These are phyloP conservation scores for Fonsecaea nubica DNA, from an alignment of 2,329 filamentous ascomycete genomes.

Conservation along the genomic window DNA sequence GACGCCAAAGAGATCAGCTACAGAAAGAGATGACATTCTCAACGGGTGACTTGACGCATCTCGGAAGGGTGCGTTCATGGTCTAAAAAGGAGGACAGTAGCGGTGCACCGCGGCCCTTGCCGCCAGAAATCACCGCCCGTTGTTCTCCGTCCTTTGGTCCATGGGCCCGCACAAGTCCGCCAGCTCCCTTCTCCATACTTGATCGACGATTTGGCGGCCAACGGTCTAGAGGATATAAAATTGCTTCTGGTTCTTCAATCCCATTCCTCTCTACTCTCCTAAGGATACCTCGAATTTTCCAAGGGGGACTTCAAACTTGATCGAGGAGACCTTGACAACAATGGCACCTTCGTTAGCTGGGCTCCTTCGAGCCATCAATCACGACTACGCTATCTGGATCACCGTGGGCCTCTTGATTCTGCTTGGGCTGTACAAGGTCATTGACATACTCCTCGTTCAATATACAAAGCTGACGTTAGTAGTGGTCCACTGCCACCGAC, in stretches of 20 bases:
- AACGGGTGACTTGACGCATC: background rate
- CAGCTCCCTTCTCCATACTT: slow-evolving; percentile 21
- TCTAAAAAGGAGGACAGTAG: background rate
- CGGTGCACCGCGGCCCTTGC: slow-evolving; percentile 18
- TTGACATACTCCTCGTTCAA: background rate
- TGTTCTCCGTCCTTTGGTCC: slow-evolving; percentile 21
- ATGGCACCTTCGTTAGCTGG: slow-evolving; percentile 22
- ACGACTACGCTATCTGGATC: slow-evolving; percentile 30
- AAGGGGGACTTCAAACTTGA: background rate
- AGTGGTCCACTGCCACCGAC: slow-evolving; percentile 52
- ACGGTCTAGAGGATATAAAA: slow-evolving; percentile 16
- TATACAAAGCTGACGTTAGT: background rate
- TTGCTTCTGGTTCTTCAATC: background rate
- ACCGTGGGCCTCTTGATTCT: slow-evolving; percentile 19
- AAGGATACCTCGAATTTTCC: background rate
- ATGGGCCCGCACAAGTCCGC: slow-evolving; percentile 29
- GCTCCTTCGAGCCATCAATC: slow-evolving; percentile 27
- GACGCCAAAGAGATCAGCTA: slow-evolving; percentile 44
- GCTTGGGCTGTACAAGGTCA: slow-evolving; percentile 32
- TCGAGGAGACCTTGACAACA: background rate
- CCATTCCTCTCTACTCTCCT: background rate
- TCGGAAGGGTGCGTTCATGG: background rate
- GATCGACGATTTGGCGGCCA: slow-evolving; percentile 10
- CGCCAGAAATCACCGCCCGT: slow-evolving; percentile 14
- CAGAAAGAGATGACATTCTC: slow-evolving; percentile 27